Base-by-base conservation (phyloP, 2,329 filamentous ascomycete genomes). In the Trichoderma cornu-damae region DNA sequence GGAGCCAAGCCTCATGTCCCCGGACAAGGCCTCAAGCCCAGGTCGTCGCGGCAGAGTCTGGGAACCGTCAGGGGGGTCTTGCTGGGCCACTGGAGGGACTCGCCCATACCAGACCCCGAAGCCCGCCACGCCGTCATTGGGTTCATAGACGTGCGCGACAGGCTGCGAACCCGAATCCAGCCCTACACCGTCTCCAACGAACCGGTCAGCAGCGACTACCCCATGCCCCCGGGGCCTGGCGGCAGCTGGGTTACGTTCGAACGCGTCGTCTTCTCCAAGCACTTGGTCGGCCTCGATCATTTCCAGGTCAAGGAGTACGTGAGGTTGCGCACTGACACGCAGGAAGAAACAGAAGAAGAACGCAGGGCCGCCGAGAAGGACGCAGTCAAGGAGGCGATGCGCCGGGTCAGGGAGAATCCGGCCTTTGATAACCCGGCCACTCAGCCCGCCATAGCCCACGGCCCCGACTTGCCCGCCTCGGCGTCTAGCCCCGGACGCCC, bases 221-320 rank as follows among this genome's bases (percentile, higher is more conserved):
- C 80, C 30, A 64, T 83, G 3, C 82, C 82, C 1, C 77, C 80
- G 2, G 83, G 82, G 0, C 80, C 82, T 1, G 82, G 82, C 20
- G 82, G 81, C 53, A 84, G 81, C 66, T 86, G 82, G 83, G 81
- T 85, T 22, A 85, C 82, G 0, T 85, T 85, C 62, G 79, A 84
- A 58, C 75, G 80, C 18, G 76, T 85, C 28, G 77, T 83, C 20
- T 85, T 86, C 63, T 78, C 80, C 2, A 67, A 77, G 6, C 81
- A 84, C 58, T 77, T 86, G 0, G 71, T 80, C 12, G 76, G 77
- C 2, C 70, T 84, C 4, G 78, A 81, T 51, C 77, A 84, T 47
- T 75, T 79, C 26, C 77, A 83, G 30, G 69, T 86, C 30, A 86
- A 86, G 63, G 83, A 86, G 64, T 86, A 82, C 58, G 82, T 85